Evolutionary conservation across 108 stramenopile genomes (phyloP), one percentile per base, ranked within the genome.

Genomic region (Epithemia pelagica): DNA sequence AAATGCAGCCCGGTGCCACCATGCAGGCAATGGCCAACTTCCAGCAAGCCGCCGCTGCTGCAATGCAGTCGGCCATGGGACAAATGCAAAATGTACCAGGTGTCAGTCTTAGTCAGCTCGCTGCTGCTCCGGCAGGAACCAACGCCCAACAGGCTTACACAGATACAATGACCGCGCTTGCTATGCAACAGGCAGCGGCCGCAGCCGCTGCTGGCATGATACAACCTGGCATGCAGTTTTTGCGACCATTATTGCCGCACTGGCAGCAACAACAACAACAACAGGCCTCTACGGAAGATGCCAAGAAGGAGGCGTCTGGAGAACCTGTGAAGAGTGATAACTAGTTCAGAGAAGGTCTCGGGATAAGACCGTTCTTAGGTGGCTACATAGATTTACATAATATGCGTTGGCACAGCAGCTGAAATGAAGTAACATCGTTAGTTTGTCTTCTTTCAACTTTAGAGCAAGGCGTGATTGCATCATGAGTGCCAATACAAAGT

Each of bases 11-110:
- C 19, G 82, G 82, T 59, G 75, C 78, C 30, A 83, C 82, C 29
- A 83, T 83, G 82, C 82, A 83, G 65, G 82, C 82, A 54, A 83
- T 83, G 82, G 78, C 82, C 22, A 79, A 73, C 73, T 83, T 83
- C 58, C 82, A 83, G 52, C 82, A 83, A 59, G 82, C 82, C 3
- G 82, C 82, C 7, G 73, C 82, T 2, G 77, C 72, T 7, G 82
- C 82, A 33, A 83, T 83, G 82, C 75, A 83, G 37, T 69, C 74
- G 1, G 82, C 82, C 5, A 75, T 76, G 53, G 70, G 72, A 56
- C 74, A 71, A 30, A 73, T 83, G 75, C 72, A 81, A 51, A 58
- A 66, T 21, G 67, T 58, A 0, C 78, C 75, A 26, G 82, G 69
- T 5, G 55, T 71, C 0, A 63, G 46, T 54, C 29, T 71, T 24